Conservation (phyloP, 345 rosid species). For the Citrus australasica region DNA sequence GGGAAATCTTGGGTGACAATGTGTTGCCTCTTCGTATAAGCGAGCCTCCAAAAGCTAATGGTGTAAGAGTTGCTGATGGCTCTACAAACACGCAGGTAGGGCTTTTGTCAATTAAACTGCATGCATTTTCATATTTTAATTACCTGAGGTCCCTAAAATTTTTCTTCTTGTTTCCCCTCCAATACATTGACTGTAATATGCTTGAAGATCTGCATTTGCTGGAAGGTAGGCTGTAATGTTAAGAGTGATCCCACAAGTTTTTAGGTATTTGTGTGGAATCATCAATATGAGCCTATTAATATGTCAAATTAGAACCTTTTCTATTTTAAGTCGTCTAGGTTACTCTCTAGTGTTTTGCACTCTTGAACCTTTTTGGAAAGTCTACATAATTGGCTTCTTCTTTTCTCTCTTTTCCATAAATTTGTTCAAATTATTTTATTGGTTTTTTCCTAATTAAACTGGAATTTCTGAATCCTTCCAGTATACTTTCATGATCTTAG, state of each 20-base stretch:
- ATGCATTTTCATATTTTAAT: neutral
- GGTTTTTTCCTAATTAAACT: neutral
- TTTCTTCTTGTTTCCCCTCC: neutral
- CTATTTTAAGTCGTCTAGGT: neutral
- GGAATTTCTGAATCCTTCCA: neutral
- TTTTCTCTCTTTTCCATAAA: neutral
- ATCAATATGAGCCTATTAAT: neutral
- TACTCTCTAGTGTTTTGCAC: neutral
- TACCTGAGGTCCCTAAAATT: neutral
- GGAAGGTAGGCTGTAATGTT: neutral
- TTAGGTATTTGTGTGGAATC: neutral
- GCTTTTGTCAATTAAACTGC: constrained; percentile 15
- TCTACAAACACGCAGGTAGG: constrained; percentile 55
- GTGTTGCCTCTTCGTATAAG: constrained; percentile 71
- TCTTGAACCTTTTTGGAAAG: neutral
- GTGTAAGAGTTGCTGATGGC: constrained; percentile 43
- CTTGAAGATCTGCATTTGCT: neutral
- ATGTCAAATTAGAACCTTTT: neutral
- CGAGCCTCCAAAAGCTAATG: constrained; percentile 87
- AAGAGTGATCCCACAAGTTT: neutral
- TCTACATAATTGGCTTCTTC: neutral
- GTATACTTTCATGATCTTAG: neutral
- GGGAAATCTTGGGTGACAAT: constrained; percentile 89
- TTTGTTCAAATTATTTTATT: too few relatives aligned
- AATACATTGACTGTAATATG: neutral